Evolutionary conservation across 768 basidiomycete species (phyloP).

Genomic region (Holtermannia corniformis): DNA sequence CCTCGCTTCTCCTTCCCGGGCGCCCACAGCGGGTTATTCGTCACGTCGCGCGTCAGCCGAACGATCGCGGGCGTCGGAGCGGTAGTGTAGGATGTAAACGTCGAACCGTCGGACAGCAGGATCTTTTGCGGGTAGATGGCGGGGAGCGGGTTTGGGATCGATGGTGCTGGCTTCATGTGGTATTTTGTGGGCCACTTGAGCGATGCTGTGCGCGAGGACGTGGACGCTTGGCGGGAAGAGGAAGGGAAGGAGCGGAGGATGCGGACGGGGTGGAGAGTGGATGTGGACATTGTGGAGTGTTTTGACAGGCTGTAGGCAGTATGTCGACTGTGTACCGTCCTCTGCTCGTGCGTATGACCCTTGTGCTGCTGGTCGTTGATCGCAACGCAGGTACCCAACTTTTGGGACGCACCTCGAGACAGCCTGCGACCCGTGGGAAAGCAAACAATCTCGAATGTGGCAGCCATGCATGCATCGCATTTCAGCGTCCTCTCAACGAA

Average conservation of each 20-base stretch:
- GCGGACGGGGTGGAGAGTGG: background rate
- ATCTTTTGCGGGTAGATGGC: conserved; percentile 80
- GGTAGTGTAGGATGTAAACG: conserved; percentile 78
- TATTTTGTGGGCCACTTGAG: conserved; percentile 63
- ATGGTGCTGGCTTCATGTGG: conserved; percentile 47
- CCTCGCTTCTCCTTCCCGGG: conserved; percentile 46
- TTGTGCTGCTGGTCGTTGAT: too few species aligned
- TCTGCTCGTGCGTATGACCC: too few species aligned
- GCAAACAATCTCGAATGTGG: too few species aligned
- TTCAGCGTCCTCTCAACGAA: too few species aligned
- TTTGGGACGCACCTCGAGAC: too few species aligned
- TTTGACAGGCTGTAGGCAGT: background rate
- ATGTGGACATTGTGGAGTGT: background rate
- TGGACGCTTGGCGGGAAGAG: background rate
- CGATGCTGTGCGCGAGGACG: background rate
- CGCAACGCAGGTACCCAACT: too few species aligned
- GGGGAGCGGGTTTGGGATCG: conserved; percentile 71
- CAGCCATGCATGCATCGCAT: too few species aligned
- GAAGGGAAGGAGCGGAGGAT: background rate
- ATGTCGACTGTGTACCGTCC: too few species aligned
- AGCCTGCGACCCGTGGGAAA: too few species aligned
- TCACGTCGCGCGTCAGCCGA: conserved; percentile 73
- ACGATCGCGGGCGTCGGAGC: conserved; percentile 64
- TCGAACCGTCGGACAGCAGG: conserved; percentile 77
- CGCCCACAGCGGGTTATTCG: conserved; percentile 82